Conservation (phyloP, 441 rosid genomes). For the Pelargonium cotyledonis region DNA sequence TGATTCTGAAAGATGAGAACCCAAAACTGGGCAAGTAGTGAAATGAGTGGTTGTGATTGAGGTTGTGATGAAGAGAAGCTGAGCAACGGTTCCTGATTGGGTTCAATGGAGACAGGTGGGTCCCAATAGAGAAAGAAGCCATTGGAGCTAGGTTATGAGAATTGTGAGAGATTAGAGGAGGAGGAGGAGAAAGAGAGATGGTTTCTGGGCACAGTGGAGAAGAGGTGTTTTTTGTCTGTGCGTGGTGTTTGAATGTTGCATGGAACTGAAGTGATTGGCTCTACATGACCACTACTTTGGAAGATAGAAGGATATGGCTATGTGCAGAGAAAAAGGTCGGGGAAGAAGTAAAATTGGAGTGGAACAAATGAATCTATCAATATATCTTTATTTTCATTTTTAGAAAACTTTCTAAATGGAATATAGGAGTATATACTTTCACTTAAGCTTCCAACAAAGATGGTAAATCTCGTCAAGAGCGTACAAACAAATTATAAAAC, state of each 20-base stretch:
- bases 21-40: constrained; percentile 28
- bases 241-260: background rate
- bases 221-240: background rate
- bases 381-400: background rate
- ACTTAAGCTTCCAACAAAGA: too few relatives aligned
- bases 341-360: background rate
- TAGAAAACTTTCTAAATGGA: background rate
- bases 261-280: constrained; percentile 2
- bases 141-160: constrained; percentile 23
- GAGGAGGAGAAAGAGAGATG: background rate
- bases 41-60: constrained; percentile 10
- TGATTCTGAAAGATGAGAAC: constrained; percentile 27
- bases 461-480: too few relatives aligned
- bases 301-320: constrained; percentile 1
- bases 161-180: background rate
- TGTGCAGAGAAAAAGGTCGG: background rate
- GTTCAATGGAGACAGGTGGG: constrained; percentile 31
- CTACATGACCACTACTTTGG: background rate
- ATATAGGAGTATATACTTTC: background rate
- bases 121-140: constrained; percentile 50
- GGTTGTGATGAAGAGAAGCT: constrained; percentile 24
- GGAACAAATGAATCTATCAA: background rate
- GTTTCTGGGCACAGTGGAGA: background rate
- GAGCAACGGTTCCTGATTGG: constrained; percentile 25
- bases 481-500: too few relatives aligned